A percentile compares a stretch with the other conserved stretches of the same genome.
Evolutionary conservation across 1,139 yeast genomes (phyloP).

Genomic region (Protomyces inouyei): DNA sequence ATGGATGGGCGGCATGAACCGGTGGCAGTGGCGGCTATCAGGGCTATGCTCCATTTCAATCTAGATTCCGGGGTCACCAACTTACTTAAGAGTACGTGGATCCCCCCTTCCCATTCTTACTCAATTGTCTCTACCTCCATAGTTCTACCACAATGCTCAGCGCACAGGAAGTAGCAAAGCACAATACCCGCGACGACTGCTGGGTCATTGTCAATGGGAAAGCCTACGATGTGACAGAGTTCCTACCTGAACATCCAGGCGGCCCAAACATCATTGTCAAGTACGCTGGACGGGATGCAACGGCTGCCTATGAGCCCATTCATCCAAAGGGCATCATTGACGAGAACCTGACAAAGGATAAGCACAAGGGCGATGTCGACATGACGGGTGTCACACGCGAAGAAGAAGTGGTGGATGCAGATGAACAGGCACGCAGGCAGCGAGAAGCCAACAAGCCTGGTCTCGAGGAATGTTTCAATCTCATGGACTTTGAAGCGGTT

Average conservation of each 20-base stretch:
- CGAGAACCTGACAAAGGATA: slow-evolving; percentile 47
- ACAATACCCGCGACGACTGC: slow-evolving; percentile 59
- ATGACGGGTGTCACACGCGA: slow-evolving; percentile 29
- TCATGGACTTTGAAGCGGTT: slow-evolving; percentile 75
- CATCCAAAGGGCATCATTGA: slow-evolving; percentile 78
- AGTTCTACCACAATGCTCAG: neutral
- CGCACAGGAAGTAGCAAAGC: slow-evolving; percentile 49
- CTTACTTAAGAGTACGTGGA: too few species aligned
- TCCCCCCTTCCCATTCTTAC: too few species aligned
- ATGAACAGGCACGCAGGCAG: slow-evolving; percentile 37
- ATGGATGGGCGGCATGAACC: too few species aligned
- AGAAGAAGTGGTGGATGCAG: slow-evolving; percentile 36
- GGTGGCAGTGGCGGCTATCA: too few species aligned
- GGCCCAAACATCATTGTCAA: slow-evolving; percentile 67
- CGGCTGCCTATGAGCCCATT: slow-evolving; percentile 71
- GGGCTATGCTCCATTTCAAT: too few species aligned
- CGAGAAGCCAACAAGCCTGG: slow-evolving; percentile 54
- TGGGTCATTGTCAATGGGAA: slow-evolving; percentile 86
- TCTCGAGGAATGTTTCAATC: slow-evolving; percentile 60
- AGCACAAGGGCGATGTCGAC: slow-evolving; percentile 47
- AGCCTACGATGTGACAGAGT: slow-evolving; percentile 56
- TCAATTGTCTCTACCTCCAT: neutral
- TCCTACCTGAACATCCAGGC: slow-evolving; percentile 80
- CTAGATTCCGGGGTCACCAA: too few species aligned
- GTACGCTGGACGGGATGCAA: slow-evolving; percentile 89